A percentile compares a stretch with the other conserved stretches of the same genome.
Conservation (phyloP, 169 alveolate species). For the Nephromyces sp. region DNA sequence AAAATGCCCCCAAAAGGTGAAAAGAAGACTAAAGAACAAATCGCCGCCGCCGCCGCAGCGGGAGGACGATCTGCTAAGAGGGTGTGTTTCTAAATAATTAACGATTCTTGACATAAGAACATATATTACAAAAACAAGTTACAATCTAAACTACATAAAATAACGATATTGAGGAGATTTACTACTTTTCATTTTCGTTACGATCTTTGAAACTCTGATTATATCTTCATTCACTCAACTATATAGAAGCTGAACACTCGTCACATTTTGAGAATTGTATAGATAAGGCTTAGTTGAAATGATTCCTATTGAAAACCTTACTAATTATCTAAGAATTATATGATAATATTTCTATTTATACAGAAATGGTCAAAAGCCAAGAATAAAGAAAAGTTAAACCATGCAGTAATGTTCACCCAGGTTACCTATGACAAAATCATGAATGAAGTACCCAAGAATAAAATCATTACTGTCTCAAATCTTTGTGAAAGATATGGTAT, state of each 20-base stretch:
- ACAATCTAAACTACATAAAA: too few species aligned
- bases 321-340: too few species aligned
- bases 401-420: slow-evolving; percentile 86
- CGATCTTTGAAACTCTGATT: too few species aligned
- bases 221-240: too few species aligned
- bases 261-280: background rate
- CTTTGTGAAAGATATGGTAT: slow-evolving; percentile 79
- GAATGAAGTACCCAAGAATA: slow-evolving; percentile 81
- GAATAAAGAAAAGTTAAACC: slow-evolving; percentile 85
- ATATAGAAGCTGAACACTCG: too few species aligned
- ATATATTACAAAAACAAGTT: too few species aligned
- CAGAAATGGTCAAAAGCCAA: slow-evolving; percentile 43
- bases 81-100: too few species aligned
- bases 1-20: slow-evolving; percentile 45
- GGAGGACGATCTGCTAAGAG: slow-evolving; percentile 47
- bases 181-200: too few species aligned
- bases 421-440: slow-evolving; percentile 74
- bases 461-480: slow-evolving; percentile 78
- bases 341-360: background rate
- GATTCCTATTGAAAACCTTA: background rate
- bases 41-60: slow-evolving; percentile 54
- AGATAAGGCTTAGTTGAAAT: background rate
- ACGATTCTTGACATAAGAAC: too few species aligned
- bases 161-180: too few species aligned
- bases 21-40: slow-evolving; percentile 54